These are phyloP conservation scores for Pichia norvegensis DNA, from an alignment of 1,139 yeast genomes.

Conservation along the genomic window DNA sequence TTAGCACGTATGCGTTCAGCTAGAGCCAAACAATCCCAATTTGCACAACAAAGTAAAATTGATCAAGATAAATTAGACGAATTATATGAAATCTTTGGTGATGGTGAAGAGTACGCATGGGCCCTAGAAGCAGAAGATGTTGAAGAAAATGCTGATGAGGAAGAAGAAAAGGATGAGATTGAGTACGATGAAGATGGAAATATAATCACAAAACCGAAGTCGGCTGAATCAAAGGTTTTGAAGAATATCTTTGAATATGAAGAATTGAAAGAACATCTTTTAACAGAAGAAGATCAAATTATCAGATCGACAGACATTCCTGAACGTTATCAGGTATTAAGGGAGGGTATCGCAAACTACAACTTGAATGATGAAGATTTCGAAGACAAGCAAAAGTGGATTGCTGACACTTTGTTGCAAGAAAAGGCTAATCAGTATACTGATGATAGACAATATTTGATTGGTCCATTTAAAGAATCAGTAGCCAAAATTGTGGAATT, in stretches of 20 bases:
- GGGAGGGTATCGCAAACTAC: conserved; percentile 57
- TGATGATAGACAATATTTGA: conserved; percentile 33
- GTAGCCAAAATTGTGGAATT: conserved; percentile 72
- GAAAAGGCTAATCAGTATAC: conserved; percentile 41
- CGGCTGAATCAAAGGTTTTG: conserved; percentile 34
- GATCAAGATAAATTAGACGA: conserved; percentile 92
- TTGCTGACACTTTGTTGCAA: conserved; percentile 46
- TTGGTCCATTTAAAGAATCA: conserved; percentile 56
- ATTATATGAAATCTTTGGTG: conserved; percentile 90
- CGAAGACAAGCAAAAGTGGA: conserved; percentile 70
- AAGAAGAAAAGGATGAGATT: conserved; percentile 30
- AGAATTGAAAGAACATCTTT: conserved; percentile 81
- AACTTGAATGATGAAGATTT: conserved; percentile 64
- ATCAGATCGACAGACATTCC: conserved; percentile 87
- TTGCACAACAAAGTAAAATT: conserved; percentile 34
- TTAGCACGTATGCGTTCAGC: conserved; percentile 34
- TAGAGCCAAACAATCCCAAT: conserved; percentile 24
- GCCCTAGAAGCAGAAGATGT: conserved; percentile 88
- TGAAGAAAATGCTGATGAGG: conserved; percentile 35
- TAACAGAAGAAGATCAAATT: conserved; percentile 86
- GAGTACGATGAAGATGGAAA: conserved; percentile 41
- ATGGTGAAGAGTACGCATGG: conserved; percentile 97
- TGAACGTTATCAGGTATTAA: conserved; percentile 78
- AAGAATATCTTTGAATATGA: conserved; percentile 93
- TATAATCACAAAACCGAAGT: conserved; percentile 42